A percentile compares a stretch with the other conserved stretches of the same genome.
Evolutionary conservation across 2,329 filamentous ascomycete genomes (phyloP).

Genomic region (Drechslerella dactyloides): DNA sequence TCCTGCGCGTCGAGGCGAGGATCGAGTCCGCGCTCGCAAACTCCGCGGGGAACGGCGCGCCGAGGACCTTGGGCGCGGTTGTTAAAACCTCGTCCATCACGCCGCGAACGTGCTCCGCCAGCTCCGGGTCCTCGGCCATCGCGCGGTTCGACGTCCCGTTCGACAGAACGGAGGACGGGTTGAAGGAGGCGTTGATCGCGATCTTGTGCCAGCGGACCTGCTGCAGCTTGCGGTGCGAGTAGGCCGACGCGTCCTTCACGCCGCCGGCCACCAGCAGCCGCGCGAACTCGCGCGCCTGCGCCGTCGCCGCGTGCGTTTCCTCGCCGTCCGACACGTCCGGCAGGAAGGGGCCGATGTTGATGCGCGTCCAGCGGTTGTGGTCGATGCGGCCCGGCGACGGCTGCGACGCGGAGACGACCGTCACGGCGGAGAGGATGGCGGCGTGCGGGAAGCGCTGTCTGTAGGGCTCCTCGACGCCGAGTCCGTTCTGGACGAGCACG

Average conservation of each 20-base stretch:
- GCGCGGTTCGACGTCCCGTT: slow-evolving; percentile 70
- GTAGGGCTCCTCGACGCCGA: slow-evolving; percentile 67
- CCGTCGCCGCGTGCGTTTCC: slow-evolving; percentile 46
- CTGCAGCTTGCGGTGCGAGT: slow-evolving; percentile 65
- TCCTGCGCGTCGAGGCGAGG: slow-evolving; percentile 68
- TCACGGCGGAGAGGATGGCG: slow-evolving; percentile 65
- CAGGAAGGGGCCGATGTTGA: slow-evolving; percentile 59
- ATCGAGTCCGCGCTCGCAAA: slow-evolving; percentile 69
- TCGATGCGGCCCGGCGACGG: slow-evolving; percentile 61
- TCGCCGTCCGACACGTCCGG: slow-evolving; percentile 61
- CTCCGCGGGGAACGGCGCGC: slow-evolving; percentile 58
- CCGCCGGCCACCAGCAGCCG: slow-evolving; percentile 60
- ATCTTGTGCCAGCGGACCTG: slow-evolving; percentile 68
- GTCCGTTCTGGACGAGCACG: slow-evolving; percentile 69
- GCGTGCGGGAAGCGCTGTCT: slow-evolving; percentile 61
- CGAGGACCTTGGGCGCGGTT: slow-evolving; percentile 42
- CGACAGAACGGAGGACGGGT: slow-evolving; percentile 58
- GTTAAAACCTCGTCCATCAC: slow-evolving; percentile 68
- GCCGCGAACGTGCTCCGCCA: slow-evolving; percentile 67
- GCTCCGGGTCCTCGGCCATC: slow-evolving; percentile 70
- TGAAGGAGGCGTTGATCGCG: slow-evolving; percentile 51
- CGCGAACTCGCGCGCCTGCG: slow-evolving; percentile 53
- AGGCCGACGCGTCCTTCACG: slow-evolving; percentile 61
- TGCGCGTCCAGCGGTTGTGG: slow-evolving; percentile 56
- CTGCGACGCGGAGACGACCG: slow-evolving; percentile 65